phyloP scores from a whole-genome alignment of 75 land plant species.

The Selaginella moellendorffii region DNA sequence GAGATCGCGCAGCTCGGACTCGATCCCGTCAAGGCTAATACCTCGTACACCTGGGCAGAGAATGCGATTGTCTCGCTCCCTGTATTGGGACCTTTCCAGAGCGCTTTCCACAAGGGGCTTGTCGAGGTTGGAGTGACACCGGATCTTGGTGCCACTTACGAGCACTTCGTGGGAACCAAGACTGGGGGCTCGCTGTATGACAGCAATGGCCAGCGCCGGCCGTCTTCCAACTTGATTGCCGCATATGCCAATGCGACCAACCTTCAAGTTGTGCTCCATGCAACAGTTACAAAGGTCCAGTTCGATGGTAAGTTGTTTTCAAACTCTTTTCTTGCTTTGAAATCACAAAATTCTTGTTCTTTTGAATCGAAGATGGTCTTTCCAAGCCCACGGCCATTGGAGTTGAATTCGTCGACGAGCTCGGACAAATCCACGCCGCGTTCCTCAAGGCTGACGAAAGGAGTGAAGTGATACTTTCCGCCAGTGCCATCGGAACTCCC shows the following conservation, averaged over 20 bases:
- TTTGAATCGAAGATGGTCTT: too few species aligned
- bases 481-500: too few species aligned
- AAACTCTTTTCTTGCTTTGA: too few species aligned
- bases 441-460: conserved; percentile 11
- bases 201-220: conserved; percentile 36
- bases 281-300: conserved; percentile 38
- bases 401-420: conserved; percentile 37
- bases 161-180: conserved; percentile 61
- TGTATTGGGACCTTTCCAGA: conserved; percentile 32
- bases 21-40: too few species aligned
- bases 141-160: conserved; percentile 56
- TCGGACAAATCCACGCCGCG: conserved; percentile 38
- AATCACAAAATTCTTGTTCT: too few species aligned
- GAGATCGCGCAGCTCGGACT: conserved; percentile 41
- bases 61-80: conserved; percentile 43
- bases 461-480: conserved; percentile 58
- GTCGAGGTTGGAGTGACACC: conserved; percentile 58
- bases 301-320: too few species aligned
- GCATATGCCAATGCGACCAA: conserved; percentile 38
- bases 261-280: conserved; percentile 44
- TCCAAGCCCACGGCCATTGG: conserved; percentile 39
- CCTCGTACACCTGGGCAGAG: conserved; percentile 62
- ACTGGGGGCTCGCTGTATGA: conserved; percentile 72
- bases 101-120: conserved; percentile 35
- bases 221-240: too few species aligned